phyloP scores from a whole-genome alignment of 208 protist genomes.

The Phytomonas francai region DNA sequence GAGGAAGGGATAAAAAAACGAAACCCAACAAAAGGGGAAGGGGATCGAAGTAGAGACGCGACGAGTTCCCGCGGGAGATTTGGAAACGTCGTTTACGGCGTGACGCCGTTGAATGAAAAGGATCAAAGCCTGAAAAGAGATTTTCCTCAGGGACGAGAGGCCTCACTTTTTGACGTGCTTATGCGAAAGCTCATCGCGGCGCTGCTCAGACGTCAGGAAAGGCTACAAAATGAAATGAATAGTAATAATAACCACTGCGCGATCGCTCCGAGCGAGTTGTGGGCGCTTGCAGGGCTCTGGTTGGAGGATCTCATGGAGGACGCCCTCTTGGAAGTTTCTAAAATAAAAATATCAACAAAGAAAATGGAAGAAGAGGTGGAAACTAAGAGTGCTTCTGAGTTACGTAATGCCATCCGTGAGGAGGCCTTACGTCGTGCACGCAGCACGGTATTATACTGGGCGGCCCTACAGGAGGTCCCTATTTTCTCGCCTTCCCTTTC shows the following conservation, averaged over 20 bases:
- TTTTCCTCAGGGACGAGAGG: conserved; percentile 2
- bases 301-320: conserved; percentile 51
- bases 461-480: conserved; percentile 61
- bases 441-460: conserved; percentile 75
- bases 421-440: conserved; percentile 35
- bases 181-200: conserved; percentile 50
- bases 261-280: conserved; percentile 63
- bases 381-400: not conserved
- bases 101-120: not conserved
- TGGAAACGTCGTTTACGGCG: conserved; percentile 55
- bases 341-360: not conserved
- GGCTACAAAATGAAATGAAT: conserved; percentile 10
- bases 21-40: not conserved
- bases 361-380: not conserved
- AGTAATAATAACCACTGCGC: conserved; percentile 22
- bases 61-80: conserved; percentile 19
- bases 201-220: conserved; percentile 26
- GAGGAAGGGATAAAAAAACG: conserved; percentile 13
- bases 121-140: conserved; percentile 3
- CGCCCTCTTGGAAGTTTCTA: conserved; percentile 17
- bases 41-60: not conserved
- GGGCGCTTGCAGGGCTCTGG: conserved; percentile 62
- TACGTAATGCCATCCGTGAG: not conserved
- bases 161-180: conserved; percentile 33
- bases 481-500: conserved; percentile 78